phyloP scores from a whole-genome alignment of 331 rosid genomes.

The Rosa hybrid region DNA sequence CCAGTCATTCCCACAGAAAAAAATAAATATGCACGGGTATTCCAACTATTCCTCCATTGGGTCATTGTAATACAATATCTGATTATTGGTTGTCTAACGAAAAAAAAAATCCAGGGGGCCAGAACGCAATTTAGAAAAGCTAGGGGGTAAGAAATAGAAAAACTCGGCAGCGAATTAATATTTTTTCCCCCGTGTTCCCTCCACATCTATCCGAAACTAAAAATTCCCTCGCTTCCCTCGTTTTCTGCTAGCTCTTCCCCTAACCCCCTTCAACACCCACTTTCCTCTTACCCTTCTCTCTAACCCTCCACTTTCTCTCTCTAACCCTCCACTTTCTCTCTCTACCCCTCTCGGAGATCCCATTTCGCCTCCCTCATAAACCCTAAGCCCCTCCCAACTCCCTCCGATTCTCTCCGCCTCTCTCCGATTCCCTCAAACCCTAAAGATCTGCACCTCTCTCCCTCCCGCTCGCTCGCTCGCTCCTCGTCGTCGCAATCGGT shows the following conservation, averaged over 20 bases:
- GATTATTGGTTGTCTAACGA: not conserved
- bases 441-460: constrained; percentile 15
- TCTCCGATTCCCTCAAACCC: constrained; percentile 31
- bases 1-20: too few relatives aligned
- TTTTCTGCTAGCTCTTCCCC: constrained; percentile 53
- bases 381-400: constrained; percentile 30
- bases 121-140: not conserved
- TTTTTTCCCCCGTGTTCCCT: constrained; percentile 65
- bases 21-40: too few relatives aligned
- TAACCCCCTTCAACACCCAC: constrained; percentile 16
- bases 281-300: constrained; percentile 13
- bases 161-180: not conserved
- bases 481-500: constrained; percentile 18
- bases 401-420: not conserved
- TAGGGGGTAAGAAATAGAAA: constrained; percentile 31
- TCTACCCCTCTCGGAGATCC: constrained; percentile 20
- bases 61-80: not conserved
- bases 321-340: constrained; percentile 23
- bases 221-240: constrained; percentile 98
- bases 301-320: constrained; percentile 24
- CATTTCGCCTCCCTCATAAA: constrained; percentile 21
- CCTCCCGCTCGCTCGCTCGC: not conserved
- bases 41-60: not conserved
- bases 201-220: constrained; percentile 96
- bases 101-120: not conserved